Evolutionary conservation across 768 basidiomycete species (phyloP).

Genomic region (Crepidotus variabilis): DNA sequence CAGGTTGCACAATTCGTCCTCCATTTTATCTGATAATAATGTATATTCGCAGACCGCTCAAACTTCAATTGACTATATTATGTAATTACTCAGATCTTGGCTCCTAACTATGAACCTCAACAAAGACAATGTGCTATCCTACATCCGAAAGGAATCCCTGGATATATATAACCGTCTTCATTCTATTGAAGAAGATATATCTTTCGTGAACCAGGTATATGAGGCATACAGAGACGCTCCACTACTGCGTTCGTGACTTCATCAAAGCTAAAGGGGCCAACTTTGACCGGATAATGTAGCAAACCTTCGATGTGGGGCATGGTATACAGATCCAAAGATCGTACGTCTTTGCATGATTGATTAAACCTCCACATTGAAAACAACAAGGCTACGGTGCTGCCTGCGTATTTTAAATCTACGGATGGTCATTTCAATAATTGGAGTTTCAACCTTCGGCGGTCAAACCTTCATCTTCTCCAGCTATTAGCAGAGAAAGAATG

Average conservation of each 20-base stretch:
- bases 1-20: too few species aligned
- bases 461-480: conserved; percentile 77
- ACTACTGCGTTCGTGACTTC: conserved; percentile 43
- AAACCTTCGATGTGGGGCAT: conserved; percentile 90
- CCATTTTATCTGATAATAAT: too few species aligned
- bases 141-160: conserved; percentile 63
- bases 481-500: conserved; percentile 51
- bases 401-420: conserved; percentile 90
- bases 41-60: too few species aligned
- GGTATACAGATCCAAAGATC: conserved; percentile 79
- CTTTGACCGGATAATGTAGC: conserved; percentile 38
- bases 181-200: conserved; percentile 76
- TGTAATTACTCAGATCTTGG: too few species aligned
- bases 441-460: conserved; percentile 78
- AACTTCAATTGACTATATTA: too few species aligned
- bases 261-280: conserved; percentile 5
- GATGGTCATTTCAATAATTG: conserved; percentile 86
- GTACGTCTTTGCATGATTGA: conserved; percentile 31
- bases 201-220: conserved; percentile 59
- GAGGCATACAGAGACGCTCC: conserved; percentile 41
- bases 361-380: not conserved
- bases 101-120: not conserved
- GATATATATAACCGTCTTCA: conserved; percentile 87
- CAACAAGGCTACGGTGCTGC: conserved; percentile 27
- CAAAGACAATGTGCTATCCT: conserved; percentile 31